Conservation (phyloP, 257 asterid genomes). For the Anisodus tanguticus region DNA sequence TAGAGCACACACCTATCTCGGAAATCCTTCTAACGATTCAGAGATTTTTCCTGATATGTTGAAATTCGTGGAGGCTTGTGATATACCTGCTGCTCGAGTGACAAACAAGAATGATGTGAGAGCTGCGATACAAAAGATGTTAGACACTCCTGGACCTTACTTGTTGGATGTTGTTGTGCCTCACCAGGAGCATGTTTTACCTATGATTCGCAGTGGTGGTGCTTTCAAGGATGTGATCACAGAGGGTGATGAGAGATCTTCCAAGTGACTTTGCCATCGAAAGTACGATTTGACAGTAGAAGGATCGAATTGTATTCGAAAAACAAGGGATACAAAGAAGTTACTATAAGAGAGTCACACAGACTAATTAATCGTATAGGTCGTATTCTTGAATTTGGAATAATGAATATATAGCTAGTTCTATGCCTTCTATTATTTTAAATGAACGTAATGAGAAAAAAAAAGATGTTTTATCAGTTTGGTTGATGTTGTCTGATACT, state of each 20-base stretch:
- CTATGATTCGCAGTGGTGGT: conserved; percentile 87
- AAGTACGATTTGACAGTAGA: neutral
- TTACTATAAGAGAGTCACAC: neutral
- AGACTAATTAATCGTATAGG: neutral
- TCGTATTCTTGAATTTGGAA: too few relatives aligned
- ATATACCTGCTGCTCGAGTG: conserved; percentile 74
- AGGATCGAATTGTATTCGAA: neutral
- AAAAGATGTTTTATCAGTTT: too few relatives aligned
- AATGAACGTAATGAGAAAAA: too few relatives aligned
- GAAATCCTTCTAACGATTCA: conserved; percentile 65
- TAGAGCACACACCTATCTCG: conserved; percentile 78
- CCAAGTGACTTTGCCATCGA: conserved; percentile 35
- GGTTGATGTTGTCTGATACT: too few relatives aligned
- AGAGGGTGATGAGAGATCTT: conserved; percentile 73
- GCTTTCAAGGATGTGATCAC: conserved; percentile 78
- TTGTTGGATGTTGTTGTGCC: conserved; percentile 79
- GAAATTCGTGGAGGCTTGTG: conserved; percentile 79
- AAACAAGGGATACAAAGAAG: neutral
- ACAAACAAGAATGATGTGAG: conserved; percentile 49
- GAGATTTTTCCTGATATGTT: conserved; percentile 73
- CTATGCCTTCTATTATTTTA: too few relatives aligned
- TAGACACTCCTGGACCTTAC: conserved; percentile 80
- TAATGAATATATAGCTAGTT: too few relatives aligned
- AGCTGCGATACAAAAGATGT: conserved; percentile 69
- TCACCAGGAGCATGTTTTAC: conserved; percentile 85